Conservation (phyloP, 2,329 filamentous ascomycete species). For the Knoxdaviesia capensis region DNA sequence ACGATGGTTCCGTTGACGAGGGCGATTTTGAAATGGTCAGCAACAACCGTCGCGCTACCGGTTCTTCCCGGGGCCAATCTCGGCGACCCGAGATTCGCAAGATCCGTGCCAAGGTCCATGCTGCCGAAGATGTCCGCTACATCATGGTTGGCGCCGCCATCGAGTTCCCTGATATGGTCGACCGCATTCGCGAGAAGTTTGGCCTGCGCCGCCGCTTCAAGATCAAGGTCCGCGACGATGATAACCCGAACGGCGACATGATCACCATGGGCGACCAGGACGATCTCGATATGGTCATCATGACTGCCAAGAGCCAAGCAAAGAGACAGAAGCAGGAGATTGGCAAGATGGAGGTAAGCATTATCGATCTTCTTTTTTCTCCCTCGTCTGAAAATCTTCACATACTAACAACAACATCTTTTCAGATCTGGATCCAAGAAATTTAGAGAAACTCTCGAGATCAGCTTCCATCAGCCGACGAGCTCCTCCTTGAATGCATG, state of each 20-base stretch:
- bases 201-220: conserved; percentile 59
- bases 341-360: conserved; percentile 86
- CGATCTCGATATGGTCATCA: conserved; percentile 75
- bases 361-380: conserved; percentile 1
- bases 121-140: conserved; percentile 71
- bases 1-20: conserved; percentile 51
- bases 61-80: conserved; percentile 30
- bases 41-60: conserved; percentile 22
- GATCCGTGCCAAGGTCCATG: conserved; percentile 82
- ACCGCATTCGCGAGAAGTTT: conserved; percentile 74
- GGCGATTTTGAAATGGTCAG: conserved; percentile 65
- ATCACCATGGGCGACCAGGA: conserved; percentile 96
- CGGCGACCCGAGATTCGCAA: conserved; percentile 49
- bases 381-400: neutral
- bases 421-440: conserved; percentile 27
- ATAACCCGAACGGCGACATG: conserved; percentile 60
- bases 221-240: conserved; percentile 75
- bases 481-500: too few relatives aligned
- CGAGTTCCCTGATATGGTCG: conserved; percentile 58
- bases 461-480: too few relatives aligned
- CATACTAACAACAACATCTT: conserved; percentile 10
- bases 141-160: conserved; percentile 62
- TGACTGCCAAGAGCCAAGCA: conserved; percentile 45
- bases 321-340: conserved; percentile 59
- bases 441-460: conserved; percentile 13